Evolutionary conservation across 768 basidiomycete species (phyloP).

Genomic region (Rhizopogon vesiculosus): DNA sequence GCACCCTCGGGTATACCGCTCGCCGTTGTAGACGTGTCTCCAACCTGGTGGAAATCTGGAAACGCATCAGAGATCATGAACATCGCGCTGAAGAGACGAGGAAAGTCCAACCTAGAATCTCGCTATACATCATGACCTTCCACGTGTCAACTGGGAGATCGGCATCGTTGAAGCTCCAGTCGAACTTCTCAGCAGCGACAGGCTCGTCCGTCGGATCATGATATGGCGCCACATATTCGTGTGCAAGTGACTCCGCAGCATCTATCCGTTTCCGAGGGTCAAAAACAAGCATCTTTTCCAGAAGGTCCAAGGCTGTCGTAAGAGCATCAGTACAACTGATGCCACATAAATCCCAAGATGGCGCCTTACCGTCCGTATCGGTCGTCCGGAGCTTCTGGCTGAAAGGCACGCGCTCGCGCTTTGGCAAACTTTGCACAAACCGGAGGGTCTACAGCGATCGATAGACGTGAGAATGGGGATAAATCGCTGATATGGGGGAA

Average conservation of each 20-base stretch:
- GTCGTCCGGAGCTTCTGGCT: slow-evolving; percentile 85
- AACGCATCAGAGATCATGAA: neutral
- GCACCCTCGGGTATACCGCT: slow-evolving; percentile 52
- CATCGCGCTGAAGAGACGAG: neutral
- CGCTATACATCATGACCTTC: slow-evolving; percentile 99
- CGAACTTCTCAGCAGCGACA: slow-evolving; percentile 88
- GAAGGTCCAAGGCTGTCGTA: slow-evolving; percentile 76
- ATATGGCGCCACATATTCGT: slow-evolving; percentile 95
- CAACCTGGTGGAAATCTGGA: slow-evolving; percentile 79
- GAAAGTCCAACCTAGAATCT: slow-evolving; percentile 76
- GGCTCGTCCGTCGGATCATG: slow-evolving; percentile 99
- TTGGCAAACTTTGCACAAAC: slow-evolving; percentile 97
- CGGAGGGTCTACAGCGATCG: slow-evolving; percentile 70
- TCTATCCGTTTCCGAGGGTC: slow-evolving; percentile 97
- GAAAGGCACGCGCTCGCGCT: slow-evolving; percentile 94
- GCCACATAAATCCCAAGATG: neutral
- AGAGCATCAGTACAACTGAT: neutral
- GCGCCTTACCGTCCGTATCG: slow-evolving; percentile 72
- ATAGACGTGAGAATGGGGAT: slow-evolving; percentile 10
- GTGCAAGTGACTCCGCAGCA: slow-evolving; percentile 82
- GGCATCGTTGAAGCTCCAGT: slow-evolving; percentile 99
- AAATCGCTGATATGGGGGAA: neutral
- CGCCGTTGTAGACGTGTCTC: slow-evolving; percentile 39
- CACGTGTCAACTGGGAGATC: slow-evolving; percentile 98
- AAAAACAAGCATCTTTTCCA: slow-evolving; percentile 99